phyloP scores from a whole-genome alignment of 768 basidiomycete species.

The Leccinum subtestaceum region DNA sequence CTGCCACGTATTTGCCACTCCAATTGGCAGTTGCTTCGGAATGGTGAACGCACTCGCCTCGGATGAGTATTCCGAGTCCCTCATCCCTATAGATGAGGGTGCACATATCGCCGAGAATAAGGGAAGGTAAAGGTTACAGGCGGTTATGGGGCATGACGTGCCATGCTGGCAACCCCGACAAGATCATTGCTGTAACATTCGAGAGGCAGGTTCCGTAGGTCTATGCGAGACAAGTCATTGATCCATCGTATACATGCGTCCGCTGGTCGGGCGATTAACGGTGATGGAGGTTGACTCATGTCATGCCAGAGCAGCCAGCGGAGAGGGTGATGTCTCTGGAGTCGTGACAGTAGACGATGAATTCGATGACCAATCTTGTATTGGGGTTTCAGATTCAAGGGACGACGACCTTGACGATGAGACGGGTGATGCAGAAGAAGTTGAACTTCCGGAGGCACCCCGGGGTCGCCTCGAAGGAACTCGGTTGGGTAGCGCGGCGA shows the following conservation, averaged over 20 bases:
- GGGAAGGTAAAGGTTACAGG: not conserved
- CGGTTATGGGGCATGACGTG: not conserved
- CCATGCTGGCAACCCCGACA: not conserved
- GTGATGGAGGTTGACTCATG: not conserved
- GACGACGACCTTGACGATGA: conserved; percentile 1
- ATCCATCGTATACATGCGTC: not conserved
- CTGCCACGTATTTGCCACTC: too few relatives aligned
- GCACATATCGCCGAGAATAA: not conserved
- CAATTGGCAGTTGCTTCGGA: not conserved
- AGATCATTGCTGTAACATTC: not conserved
- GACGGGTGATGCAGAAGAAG: not conserved
- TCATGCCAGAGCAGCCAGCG: not conserved
- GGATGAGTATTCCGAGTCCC: not conserved
- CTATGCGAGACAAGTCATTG: not conserved
- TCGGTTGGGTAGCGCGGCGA: conserved; percentile 27
- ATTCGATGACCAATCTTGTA: not conserved
- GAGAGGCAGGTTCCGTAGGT: not conserved
- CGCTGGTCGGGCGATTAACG: not conserved
- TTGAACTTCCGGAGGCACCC: not conserved
- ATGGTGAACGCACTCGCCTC: not conserved
- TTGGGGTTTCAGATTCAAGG: not conserved
- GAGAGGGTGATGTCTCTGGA: not conserved
- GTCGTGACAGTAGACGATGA: not conserved
- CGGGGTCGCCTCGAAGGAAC: conserved; percentile 11
- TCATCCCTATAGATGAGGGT: not conserved